Evolutionary conservation across 345 rosid genomes (phyloP).

Genomic region (Microthlaspi erraticum): DNA sequence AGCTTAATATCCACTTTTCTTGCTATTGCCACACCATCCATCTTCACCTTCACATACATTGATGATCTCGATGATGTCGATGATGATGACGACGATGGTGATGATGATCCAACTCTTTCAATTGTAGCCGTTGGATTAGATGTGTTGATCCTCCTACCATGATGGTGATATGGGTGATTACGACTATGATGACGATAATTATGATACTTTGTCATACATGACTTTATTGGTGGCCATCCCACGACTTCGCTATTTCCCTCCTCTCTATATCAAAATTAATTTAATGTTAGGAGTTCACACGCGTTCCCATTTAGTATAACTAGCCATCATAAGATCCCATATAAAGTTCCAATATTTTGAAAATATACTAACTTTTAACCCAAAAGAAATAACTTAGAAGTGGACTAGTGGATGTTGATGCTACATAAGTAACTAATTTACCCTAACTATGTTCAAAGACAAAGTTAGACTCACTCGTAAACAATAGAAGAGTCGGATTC

Average conservation of each 20-base stretch:
- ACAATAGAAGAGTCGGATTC: constrained; percentile 42
- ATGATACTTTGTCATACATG: constrained; percentile 63
- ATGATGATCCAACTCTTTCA: constrained; percentile 25
- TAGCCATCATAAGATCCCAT: neutral
- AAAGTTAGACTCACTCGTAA: constrained; percentile 47
- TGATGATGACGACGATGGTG: constrained; percentile 5
- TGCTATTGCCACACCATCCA: constrained; percentile 72
- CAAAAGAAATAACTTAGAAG: neutral
- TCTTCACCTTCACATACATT: constrained; percentile 71
- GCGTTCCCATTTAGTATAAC: neutral
- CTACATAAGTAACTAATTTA: neutral
- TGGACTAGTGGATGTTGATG: neutral
- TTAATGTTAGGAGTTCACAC: neutral
- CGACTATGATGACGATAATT: constrained; percentile 37
- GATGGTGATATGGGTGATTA: constrained; percentile 41
- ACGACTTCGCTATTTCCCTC: constrained; percentile 47
- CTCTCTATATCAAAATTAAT: constrained; percentile 38
- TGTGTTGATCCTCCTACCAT: constrained; percentile 37
- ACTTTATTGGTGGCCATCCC: constrained; percentile 84
- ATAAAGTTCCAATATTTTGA: too few species aligned
- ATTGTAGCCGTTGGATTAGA: constrained; percentile 22
- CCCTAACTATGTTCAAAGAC: neutral
- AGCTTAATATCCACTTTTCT: constrained; percentile 63
- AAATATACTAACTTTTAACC: too few species aligned
- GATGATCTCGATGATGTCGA: constrained; percentile 36